Percentiles rank a stretch among this genome's conserved stretches.
Conservation (phyloP, 177 flowering plant species). For the Vitis hybrid region DNA sequence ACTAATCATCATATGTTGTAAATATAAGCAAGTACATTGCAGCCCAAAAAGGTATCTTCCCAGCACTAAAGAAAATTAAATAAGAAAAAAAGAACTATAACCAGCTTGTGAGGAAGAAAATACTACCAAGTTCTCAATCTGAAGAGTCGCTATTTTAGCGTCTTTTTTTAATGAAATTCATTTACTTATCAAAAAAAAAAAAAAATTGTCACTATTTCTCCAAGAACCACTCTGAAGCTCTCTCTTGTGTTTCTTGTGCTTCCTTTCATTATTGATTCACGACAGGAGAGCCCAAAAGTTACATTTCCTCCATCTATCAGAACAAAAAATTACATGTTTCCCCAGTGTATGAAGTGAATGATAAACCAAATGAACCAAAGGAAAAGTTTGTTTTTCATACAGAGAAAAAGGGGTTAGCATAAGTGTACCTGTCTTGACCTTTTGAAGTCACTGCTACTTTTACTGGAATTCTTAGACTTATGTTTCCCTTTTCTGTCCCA, state of each 20-base stretch:
- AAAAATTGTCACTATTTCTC: conserved; percentile 43
- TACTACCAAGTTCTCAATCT: conserved; percentile 72
- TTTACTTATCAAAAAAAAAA: no score
- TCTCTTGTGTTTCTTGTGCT: conserved; percentile 71
- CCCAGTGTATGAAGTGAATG: neutral
- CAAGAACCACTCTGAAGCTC: conserved; percentile 64
- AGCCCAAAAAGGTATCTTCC: no score
- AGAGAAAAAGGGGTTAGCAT: neutral
- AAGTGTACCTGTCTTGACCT: conserved; percentile 60
- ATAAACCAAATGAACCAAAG: neutral
- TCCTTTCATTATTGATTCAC: conserved; percentile 67
- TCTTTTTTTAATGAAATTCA: no score
- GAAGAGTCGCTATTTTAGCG: conserved; percentile 21
- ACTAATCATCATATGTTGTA: no score
- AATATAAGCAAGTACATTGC: no score
- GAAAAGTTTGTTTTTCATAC: neutral
- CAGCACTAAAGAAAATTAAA: no score
- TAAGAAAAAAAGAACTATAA: no score
- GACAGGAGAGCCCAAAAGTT: conserved; percentile 22
- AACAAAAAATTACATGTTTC: neutral
- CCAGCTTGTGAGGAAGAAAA: neutral
- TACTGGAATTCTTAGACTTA: conserved; percentile 51
- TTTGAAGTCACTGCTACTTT: conserved; percentile 62
- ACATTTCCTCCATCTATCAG: conserved; percentile 34
- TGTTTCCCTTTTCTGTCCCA: conserved; percentile 60